Evolutionary conservation across 1,284 basidiomycete genomes (phyloP).

Genomic region (Tilletia walkeri): DNA sequence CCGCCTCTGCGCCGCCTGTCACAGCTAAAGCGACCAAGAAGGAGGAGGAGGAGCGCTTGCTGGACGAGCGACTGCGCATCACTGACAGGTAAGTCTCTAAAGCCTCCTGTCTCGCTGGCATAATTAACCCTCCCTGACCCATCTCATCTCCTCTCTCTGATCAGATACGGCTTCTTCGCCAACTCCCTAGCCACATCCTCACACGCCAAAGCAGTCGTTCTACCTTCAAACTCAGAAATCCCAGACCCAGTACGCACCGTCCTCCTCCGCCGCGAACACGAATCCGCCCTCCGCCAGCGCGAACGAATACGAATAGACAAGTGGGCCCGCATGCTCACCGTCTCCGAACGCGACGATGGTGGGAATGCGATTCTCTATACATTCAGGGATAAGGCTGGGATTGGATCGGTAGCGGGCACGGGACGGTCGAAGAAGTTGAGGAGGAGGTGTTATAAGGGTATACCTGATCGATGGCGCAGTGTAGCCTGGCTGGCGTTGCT

Average conservation of each 20-base stretch:
- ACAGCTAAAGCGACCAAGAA: neutral
- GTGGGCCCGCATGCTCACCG: conserved; percentile 40
- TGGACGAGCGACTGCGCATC: conserved; percentile 32
- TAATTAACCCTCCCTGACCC: neutral
- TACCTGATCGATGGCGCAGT: conserved; percentile 91
- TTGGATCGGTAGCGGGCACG: conserved; percentile 26
- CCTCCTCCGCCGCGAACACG: neutral
- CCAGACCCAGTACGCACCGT: conserved; percentile 9
- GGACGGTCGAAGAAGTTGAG: conserved; percentile 58
- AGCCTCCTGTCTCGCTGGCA: neutral
- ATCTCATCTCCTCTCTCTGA: neutral
- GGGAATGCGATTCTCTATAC: conserved; percentile 23
- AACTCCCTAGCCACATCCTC: conserved; percentile 12
- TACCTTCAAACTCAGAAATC: neutral
- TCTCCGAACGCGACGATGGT: conserved; percentile 34
- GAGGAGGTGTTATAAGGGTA: conserved; percentile 83
- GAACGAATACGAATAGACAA: conserved; percentile 39
- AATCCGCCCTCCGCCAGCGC: conserved; percentile 22
- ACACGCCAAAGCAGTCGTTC: conserved; percentile 7
- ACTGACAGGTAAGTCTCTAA: conserved; percentile 33
- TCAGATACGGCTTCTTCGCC: conserved; percentile 25
- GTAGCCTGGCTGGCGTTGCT: conserved; percentile 83
- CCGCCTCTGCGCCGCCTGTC: neutral
- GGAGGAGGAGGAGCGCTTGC: conserved; percentile 23
- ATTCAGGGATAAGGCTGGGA: conserved; percentile 18